These are phyloP conservation scores for Aspergillus nomiae DNA, from an alignment of 2,329 filamentous ascomycete genomes.

Conservation along the genomic window DNA sequence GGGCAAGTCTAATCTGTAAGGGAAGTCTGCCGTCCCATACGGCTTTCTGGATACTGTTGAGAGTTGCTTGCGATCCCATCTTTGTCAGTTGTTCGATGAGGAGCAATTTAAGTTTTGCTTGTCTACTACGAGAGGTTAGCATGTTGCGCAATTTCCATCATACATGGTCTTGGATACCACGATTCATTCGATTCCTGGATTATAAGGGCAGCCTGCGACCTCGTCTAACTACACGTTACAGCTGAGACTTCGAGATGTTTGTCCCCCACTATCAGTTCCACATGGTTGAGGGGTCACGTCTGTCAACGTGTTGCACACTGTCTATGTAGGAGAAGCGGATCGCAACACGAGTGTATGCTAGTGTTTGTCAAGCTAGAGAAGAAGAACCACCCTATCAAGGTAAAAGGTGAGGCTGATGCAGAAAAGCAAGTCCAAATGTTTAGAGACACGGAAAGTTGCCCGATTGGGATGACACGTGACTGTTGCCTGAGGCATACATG, in stretches of 20 bases:
- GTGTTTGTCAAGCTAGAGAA: neutral
- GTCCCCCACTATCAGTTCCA: constrained; percentile 3
- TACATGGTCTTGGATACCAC: neutral
- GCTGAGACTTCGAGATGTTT: neutral
- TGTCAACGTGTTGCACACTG: neutral
- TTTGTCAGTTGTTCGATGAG: neutral
- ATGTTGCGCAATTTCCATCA: neutral
- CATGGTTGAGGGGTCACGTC: neutral
- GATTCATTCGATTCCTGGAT: neutral
- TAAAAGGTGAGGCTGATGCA: neutral
- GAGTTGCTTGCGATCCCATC: constrained; percentile 31
- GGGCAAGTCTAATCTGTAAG: constrained; percentile 60
- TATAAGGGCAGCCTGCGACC: neutral
- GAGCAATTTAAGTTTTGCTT: neutral
- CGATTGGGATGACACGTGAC: constrained; percentile 10
- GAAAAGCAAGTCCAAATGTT: neutral
- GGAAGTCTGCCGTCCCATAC: constrained; percentile 64
- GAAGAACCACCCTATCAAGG: neutral
- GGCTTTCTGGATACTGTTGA: constrained; percentile 42
- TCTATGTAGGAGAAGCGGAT: neutral
- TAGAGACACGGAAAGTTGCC: constrained; percentile 2
- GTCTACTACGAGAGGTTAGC: neutral
- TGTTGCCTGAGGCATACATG: constrained; percentile 3
- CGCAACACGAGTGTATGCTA: neutral
- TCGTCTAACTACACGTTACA: constrained; percentile 3